Conservation (phyloP, 1,284 basidiomycete species). For the Boletus sp. region DNA sequence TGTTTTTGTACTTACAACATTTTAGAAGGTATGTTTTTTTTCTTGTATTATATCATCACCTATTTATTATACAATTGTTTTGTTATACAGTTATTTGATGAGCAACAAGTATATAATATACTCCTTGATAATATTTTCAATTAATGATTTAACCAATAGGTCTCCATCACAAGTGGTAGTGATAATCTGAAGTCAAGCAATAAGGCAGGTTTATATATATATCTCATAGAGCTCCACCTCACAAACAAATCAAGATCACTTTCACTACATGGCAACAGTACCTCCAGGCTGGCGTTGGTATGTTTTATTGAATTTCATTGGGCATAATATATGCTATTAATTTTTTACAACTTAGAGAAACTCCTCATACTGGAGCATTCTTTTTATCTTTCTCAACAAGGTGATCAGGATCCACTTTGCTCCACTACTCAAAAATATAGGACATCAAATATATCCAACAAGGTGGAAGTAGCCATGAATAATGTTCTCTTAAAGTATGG, state of each 20-base stretch:
- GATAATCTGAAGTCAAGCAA: not conserved
- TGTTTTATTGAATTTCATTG: not conserved
- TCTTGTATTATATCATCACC: not conserved
- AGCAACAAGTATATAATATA: not conserved
- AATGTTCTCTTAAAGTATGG: not conserved
- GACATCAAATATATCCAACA: not conserved
- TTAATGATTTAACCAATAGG: not conserved
- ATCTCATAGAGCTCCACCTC: not conserved
- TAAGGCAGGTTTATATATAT: not conserved
- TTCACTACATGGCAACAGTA: not conserved
- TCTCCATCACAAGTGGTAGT: not conserved
- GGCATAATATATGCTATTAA: no score
- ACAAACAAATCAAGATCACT: not conserved
- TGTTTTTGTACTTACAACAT: not conserved
- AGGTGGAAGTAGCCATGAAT: not conserved
- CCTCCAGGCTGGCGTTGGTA: not conserved
- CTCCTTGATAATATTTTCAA: not conserved
- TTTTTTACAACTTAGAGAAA: no score
- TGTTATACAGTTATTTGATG: not conserved
- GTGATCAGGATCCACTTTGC: not conserved
- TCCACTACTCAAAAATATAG: not conserved
- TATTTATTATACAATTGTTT: not conserved
- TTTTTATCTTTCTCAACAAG: not conserved
- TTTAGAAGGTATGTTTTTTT: not conserved
- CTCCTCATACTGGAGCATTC: no score